phyloP scores from a whole-genome alignment of 768 basidiomycete genomes.

The Leccinum incarnatum region DNA sequence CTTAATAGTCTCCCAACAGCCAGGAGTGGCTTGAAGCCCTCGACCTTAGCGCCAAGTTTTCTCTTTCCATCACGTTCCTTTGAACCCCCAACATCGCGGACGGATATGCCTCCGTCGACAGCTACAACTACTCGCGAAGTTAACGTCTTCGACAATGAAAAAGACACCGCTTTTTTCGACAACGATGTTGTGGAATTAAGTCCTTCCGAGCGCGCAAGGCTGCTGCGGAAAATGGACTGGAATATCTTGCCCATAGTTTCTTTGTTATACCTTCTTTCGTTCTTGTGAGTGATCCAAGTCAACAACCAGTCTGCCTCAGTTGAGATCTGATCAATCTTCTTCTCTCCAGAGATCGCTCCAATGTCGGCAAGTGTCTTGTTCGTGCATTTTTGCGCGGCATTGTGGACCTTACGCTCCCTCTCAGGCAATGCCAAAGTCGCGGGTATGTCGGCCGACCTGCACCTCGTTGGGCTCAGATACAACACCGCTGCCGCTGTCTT shows the following conservation, averaged over 20 bases:
- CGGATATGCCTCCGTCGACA: slow-evolving; percentile 17
- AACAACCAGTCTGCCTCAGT: not conserved
- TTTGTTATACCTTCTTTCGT: slow-evolving; percentile 44
- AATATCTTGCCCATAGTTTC: slow-evolving; percentile 46
- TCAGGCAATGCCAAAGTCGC: slow-evolving; percentile 45
- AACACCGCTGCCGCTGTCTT: slow-evolving; percentile 40
- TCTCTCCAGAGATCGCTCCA: slow-evolving; percentile 39
- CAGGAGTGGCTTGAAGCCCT: not conserved
- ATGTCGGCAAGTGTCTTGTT: slow-evolving; percentile 36
- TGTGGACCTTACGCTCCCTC: not conserved
- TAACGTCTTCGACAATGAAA: slow-evolving; percentile 11
- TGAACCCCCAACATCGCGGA: not conserved
- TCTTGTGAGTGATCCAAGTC: slow-evolving; percentile 36
- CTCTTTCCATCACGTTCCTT: not conserved
- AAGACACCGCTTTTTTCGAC: not conserved
- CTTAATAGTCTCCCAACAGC: not conserved
- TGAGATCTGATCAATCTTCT: not conserved
- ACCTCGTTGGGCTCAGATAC: slow-evolving; percentile 34
- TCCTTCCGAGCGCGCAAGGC: slow-evolving; percentile 23
- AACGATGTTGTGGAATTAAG: slow-evolving; percentile 5
- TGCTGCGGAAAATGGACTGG: slow-evolving; percentile 43
- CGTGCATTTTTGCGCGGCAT: not conserved
- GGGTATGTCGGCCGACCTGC: slow-evolving; percentile 40
- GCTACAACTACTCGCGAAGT: slow-evolving; percentile 10
- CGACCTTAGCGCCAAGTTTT: not conserved